Evolutionary conservation across 176 grass and related monocot genomes (phyloP).

Genomic region (Bonia amplexicaulis): DNA sequence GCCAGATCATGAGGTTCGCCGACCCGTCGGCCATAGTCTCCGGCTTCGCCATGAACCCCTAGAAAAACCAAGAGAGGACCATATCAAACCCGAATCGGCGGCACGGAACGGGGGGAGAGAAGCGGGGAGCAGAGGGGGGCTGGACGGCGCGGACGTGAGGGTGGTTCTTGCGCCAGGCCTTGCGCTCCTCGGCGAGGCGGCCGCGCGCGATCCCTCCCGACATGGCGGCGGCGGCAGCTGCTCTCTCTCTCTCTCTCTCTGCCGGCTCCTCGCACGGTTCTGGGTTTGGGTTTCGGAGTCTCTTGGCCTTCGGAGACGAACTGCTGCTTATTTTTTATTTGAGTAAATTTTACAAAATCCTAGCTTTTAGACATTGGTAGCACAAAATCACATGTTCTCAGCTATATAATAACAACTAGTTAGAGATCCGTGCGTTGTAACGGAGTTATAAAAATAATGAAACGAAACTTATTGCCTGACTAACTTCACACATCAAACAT

Average conservation of each 20-base stretch:
- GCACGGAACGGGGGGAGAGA: neutral
- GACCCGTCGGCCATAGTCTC: slow-evolving; percentile 47
- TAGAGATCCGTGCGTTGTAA: no score
- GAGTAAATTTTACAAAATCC: no score
- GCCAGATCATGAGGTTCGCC: slow-evolving; percentile 63
- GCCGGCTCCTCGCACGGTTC: neutral
- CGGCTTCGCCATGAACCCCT: slow-evolving; percentile 72
- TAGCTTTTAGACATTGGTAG: no score
- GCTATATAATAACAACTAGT: no score
- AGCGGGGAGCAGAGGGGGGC: no score
- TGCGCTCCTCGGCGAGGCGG: slow-evolving; percentile 68
- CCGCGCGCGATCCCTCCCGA: slow-evolving; percentile 66
- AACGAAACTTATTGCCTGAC: no score
- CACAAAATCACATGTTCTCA: no score
- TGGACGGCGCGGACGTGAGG: slow-evolving; percentile 37
- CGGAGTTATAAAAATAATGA: no score
- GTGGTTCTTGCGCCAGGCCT: slow-evolving; percentile 74
- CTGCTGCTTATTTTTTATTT: no score
- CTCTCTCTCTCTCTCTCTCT: neutral
- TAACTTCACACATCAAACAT: no score
- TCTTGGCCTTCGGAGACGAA: neutral
- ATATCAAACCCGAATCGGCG: slow-evolving; percentile 21
- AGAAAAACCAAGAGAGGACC: neutral
- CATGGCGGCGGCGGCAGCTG: slow-evolving; percentile 31
- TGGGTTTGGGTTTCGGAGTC: neutral